These are phyloP conservation scores for Aspergillus sergii DNA, from an alignment of 2,329 filamentous ascomycete species.

Conservation along the genomic window DNA sequence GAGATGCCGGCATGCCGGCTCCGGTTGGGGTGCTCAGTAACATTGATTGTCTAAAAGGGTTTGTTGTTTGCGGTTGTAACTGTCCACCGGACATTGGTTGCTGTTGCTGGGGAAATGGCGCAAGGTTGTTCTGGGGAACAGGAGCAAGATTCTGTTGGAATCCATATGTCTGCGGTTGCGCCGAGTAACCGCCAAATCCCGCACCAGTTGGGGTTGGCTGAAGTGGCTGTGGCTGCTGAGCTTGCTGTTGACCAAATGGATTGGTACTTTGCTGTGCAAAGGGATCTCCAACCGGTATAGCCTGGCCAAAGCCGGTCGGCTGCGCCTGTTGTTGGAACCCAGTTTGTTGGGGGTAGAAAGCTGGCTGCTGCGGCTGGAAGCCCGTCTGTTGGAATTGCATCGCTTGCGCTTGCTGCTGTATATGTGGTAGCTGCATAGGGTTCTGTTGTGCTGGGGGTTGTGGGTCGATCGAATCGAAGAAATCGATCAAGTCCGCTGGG, in stretches of 20 bases:
- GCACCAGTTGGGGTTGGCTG: slow-evolving; percentile 70
- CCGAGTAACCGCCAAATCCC: slow-evolving; percentile 80
- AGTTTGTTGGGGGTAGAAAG: slow-evolving; percentile 30
- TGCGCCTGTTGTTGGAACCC: slow-evolving; percentile 42
- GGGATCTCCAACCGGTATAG: slow-evolving; percentile 37
- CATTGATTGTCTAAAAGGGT: slow-evolving; percentile 94
- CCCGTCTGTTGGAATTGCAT: slow-evolving; percentile 44
- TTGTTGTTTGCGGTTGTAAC: slow-evolving; percentile 64
- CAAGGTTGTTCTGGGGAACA: slow-evolving; percentile 54
- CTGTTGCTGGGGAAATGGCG: slow-evolving; percentile 49
- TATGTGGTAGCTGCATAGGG: slow-evolving; percentile 42
- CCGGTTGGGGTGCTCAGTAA: slow-evolving; percentile 58
- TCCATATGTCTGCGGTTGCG: slow-evolving; percentile 63
- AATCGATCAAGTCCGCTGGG: slow-evolving; percentile 80
- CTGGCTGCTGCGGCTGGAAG: slow-evolving; percentile 26
- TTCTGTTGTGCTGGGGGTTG: slow-evolving; percentile 62
- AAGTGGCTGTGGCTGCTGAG: slow-evolving; percentile 49
- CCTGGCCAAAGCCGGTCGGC: slow-evolving; percentile 26
- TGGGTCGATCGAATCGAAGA: slow-evolving; percentile 92
- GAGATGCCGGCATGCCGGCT: slow-evolving; percentile 48
- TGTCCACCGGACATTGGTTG: slow-evolving; percentile 29
- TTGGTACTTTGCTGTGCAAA: slow-evolving; percentile 36
- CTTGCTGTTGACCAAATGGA: slow-evolving; percentile 39
- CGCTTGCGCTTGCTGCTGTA: slow-evolving; percentile 32
- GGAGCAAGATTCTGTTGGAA: slow-evolving; percentile 46